phyloP scores from a whole-genome alignment of 768 basidiomycete species.

The Boletellus ananas region DNA sequence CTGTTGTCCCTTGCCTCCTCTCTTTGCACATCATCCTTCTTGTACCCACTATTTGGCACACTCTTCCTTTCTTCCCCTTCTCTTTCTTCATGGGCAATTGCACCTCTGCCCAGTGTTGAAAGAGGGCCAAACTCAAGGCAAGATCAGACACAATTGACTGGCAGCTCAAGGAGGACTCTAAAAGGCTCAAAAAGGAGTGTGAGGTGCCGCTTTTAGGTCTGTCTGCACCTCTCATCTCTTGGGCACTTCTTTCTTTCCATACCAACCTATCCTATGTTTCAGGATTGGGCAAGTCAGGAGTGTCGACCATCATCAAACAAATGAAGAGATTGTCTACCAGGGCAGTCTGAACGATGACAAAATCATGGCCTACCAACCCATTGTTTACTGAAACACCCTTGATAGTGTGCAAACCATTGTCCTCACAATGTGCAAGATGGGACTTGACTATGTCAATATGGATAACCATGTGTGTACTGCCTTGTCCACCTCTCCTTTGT shows the following conservation, averaged over 20 bases:
- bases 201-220: constrained; percentile 86
- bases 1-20: not conserved
- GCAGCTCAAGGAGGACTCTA: constrained; percentile 84
- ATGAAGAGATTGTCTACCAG: constrained; percentile 99
- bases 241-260: constrained; percentile 37
- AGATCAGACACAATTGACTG: constrained; percentile 76
- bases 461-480: constrained; percentile 47
- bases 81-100: constrained; percentile 60
- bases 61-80: not conserved
- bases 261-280: not conserved
- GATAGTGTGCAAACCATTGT: constrained; percentile 87
- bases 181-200: constrained; percentile 84
- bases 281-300: constrained; percentile 95
- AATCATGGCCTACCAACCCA: constrained; percentile 68
- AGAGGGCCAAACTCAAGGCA: constrained; percentile 54
- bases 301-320: constrained; percentile 95
- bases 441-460: constrained; percentile 68
- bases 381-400: constrained; percentile 82
- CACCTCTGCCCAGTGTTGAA: constrained; percentile 51
- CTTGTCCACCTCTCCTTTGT: accelerated
- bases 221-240: constrained; percentile 30
- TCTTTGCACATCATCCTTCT: too few relatives aligned
- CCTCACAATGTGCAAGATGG: constrained; percentile 81
- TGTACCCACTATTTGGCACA: too few relatives aligned
- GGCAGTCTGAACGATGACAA: constrained; percentile 80